Evolutionary conservation across 2,329 filamentous ascomycete genomes (phyloP), one percentile per base, ranked within the genome.

Genomic region (Aspergillus novofumigatus): DNA sequence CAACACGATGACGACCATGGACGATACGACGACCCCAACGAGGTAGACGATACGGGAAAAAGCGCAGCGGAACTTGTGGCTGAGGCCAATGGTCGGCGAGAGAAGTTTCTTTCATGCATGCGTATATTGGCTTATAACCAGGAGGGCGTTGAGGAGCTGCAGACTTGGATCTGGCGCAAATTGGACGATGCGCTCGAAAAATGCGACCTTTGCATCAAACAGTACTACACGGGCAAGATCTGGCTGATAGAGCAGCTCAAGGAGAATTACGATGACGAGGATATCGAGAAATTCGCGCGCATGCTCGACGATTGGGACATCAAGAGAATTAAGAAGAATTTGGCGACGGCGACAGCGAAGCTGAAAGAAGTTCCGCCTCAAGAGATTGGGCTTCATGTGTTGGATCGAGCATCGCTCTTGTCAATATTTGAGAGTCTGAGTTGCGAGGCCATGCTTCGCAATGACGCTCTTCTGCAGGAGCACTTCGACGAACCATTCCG

Each of bases 381-480:
- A 47, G 67, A 80, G 56, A 79, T 84, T 42, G 78, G 75, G 23
- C 76, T 84, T 38, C 72, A 73, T 53, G 72, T 78, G 26, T 71
- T 86, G 26, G 80, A 83, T 28, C 76, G 82, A 1, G 78, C 83
- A 28, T 85, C 90, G 6, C 83, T 95, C 52, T 83, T 94, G 57
- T 88, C 91, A 10, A 84, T 97, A 29, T 96, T 95, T 66, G 93
- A 97, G 72, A 88, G 89, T 0, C 78, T 97, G 52, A 96, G 92
- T 71, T 96, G 89, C 72, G 85, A 92, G 63, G 82, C 88, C 0
- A 91, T 95, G 69, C 80, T 97, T 59, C 74, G 77, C 23, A 79
- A 83, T 61, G 81, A 84, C 55, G 72, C 76, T 20, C 73, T 81
- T 21, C 72, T 88, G 23, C 69, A 75, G 55, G 66, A 77, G 28